Evolutionary conservation across 306 rosid genomes (phyloP).

Genomic region (Prunus persica): DNA sequence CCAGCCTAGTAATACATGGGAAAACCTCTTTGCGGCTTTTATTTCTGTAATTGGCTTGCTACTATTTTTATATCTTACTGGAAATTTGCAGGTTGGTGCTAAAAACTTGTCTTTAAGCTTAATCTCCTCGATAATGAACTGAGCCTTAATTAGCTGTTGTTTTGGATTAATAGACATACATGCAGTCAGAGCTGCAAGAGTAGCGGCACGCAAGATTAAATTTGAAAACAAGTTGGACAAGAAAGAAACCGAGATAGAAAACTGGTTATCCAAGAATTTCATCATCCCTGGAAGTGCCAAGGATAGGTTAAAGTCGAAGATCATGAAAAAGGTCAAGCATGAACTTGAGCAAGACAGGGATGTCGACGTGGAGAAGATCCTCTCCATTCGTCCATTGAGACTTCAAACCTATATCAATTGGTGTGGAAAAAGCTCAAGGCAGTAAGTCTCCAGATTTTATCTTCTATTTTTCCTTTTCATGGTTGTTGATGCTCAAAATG

Average conservation of each 20-base stretch:
- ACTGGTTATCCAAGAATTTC: not conserved
- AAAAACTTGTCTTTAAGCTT: no score
- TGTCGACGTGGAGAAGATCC: not conserved
- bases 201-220: constrained; percentile 13
- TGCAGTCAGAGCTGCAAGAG: not conserved
- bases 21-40: constrained; percentile 22
- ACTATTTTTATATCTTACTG: constrained; percentile 21
- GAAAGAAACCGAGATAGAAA: not conserved
- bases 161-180: not conserved
- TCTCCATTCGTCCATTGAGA: not conserved
- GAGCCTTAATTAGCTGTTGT: not conserved
- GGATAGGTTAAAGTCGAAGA: not conserved
- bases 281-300: not conserved
- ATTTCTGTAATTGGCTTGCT: constrained; percentile 25
- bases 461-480: no score
- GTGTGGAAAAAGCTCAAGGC: not conserved
- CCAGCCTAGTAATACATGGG: constrained; percentile 20
- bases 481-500: no score
- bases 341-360: not conserved
- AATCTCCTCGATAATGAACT: no score
- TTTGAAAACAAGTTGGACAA: not conserved
- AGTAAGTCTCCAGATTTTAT: not conserved
- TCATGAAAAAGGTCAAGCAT: not conserved
- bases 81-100: constrained; percentile 27
- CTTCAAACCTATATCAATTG: not conserved